phyloP scores from a whole-genome alignment of 2,329 filamentous ascomycete species.

The Orbilia quercus region DNA sequence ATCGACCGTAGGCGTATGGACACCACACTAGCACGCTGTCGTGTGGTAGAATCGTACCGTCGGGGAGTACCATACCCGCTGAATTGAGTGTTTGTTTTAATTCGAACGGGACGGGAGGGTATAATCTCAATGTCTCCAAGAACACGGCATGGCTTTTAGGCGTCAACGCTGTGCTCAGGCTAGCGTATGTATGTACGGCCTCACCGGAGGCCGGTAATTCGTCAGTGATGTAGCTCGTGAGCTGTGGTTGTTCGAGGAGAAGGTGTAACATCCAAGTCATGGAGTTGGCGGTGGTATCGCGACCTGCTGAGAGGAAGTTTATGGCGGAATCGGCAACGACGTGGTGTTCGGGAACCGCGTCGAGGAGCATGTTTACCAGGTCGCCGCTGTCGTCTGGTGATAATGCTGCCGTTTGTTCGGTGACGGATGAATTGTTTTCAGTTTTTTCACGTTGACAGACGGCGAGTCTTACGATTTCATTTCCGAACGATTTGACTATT shows the following conservation, averaged over 20 bases:
- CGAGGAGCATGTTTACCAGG: constrained; percentile 72
- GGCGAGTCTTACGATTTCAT: constrained; percentile 70
- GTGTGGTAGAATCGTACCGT: constrained; percentile 70
- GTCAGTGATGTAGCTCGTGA: constrained; percentile 64
- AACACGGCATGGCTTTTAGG: constrained; percentile 66
- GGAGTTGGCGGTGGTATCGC: constrained; percentile 74
- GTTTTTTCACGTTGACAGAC: constrained; percentile 63
- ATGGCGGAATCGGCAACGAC: constrained; percentile 73
- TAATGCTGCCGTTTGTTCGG: constrained; percentile 23
- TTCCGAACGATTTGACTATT: constrained; percentile 70
- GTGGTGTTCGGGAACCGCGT: constrained; percentile 69
- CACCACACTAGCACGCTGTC: constrained; percentile 72
- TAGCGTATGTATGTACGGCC: constrained; percentile 68
- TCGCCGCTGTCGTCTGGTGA: constrained; percentile 63
- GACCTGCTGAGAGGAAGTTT: constrained; percentile 73
- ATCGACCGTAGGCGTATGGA: constrained; percentile 73
- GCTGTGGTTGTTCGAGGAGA: constrained; percentile 68
- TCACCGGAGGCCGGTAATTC: constrained; percentile 62
- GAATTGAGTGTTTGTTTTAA: constrained; percentile 70
- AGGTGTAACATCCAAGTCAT: constrained; percentile 74
- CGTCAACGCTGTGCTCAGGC: constrained; percentile 28
- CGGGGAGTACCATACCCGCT: constrained; percentile 63
- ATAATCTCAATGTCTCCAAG: constrained; percentile 72
- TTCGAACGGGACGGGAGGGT: constrained; percentile 74
- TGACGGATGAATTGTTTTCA: constrained; percentile 34